These are phyloP conservation scores for Jamesozyma hellenica DNA, from an alignment of 805 yeast species.

Conservation along the genomic window DNA sequence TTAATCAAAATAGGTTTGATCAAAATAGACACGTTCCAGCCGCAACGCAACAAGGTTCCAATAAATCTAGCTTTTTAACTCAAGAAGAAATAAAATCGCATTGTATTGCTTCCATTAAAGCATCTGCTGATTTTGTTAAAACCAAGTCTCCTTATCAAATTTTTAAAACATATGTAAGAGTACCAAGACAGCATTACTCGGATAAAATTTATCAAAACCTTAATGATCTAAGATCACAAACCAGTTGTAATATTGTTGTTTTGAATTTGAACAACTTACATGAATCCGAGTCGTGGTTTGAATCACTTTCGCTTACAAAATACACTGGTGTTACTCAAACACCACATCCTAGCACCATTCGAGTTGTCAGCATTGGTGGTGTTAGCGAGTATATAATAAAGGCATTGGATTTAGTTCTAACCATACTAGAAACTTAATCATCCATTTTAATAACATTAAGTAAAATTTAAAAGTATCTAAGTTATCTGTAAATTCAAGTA, in stretches of 20 bases:
- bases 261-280: conserved; percentile 27
- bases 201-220: conserved; percentile 22
- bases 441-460: not conserved
- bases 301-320: conserved; percentile 15
- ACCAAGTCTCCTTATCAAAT: conserved; percentile 25
- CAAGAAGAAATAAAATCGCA: conserved; percentile 25
- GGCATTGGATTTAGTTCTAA: conserved; percentile 17
- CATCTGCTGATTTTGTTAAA: conserved; percentile 20
- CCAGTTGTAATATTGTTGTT: conserved; percentile 28
- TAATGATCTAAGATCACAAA: conserved; percentile 24
- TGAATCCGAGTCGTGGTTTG: conserved; percentile 27
- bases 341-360: conserved; percentile 27
- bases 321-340: conserved; percentile 14
- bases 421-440: conserved; percentile 6
- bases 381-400: conserved; percentile 25
- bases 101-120: conserved; percentile 22
- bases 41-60: not conserved
- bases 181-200: conserved; percentile 24
- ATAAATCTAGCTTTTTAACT: conserved; percentile 16
- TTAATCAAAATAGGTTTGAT: not conserved
- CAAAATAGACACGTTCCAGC: not conserved
- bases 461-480: not conserved
- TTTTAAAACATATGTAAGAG: conserved; percentile 24
- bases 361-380: conserved; percentile 27
- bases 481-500: too few relatives aligned